phyloP scores from a whole-genome alignment of 73 alveolate species.

The Tetrahymena malaccensis region DNA sequence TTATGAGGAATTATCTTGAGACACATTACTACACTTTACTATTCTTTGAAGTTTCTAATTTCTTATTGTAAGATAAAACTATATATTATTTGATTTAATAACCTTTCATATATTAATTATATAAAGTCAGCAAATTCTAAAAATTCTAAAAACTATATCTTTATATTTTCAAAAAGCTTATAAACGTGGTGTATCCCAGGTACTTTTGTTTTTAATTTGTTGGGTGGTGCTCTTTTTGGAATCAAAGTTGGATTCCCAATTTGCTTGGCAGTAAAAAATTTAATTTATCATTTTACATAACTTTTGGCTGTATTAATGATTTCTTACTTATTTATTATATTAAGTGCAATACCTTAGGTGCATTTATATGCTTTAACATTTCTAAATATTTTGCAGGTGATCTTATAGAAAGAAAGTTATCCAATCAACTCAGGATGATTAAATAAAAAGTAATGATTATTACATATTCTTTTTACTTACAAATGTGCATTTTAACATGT shows the following conservation, averaged over 20 bases:
- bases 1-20: conserved; percentile 20
- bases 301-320: not conserved
- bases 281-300: not conserved
- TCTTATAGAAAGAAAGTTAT: conserved; percentile 26
- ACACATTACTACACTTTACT: conserved; percentile 24
- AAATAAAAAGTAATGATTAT: conserved; percentile 5
- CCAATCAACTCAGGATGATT: conserved; percentile 4
- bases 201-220: conserved; percentile 49
- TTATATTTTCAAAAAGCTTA: not conserved
- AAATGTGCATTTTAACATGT: not conserved
- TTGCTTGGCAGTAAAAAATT: conserved; percentile 19
- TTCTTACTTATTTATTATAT: not conserved
- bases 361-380: conserved; percentile 35
- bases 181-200: conserved; percentile 73
- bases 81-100: not conserved
- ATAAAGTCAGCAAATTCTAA: too few relatives aligned
- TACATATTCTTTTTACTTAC: not conserved
- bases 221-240: conserved; percentile 65
- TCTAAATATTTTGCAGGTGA: conserved; percentile 44
- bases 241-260: conserved; percentile 31
- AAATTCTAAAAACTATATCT: not conserved
- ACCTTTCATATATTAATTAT: not conserved
- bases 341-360: conserved; percentile 52
- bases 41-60: conserved; percentile 27
- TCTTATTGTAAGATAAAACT: conserved; percentile 27